These are phyloP conservation scores for Phycomyces blakesleeanus DNA, from an alignment of 192 early-diverging fungal species.

Conservation along the genomic window DNA sequence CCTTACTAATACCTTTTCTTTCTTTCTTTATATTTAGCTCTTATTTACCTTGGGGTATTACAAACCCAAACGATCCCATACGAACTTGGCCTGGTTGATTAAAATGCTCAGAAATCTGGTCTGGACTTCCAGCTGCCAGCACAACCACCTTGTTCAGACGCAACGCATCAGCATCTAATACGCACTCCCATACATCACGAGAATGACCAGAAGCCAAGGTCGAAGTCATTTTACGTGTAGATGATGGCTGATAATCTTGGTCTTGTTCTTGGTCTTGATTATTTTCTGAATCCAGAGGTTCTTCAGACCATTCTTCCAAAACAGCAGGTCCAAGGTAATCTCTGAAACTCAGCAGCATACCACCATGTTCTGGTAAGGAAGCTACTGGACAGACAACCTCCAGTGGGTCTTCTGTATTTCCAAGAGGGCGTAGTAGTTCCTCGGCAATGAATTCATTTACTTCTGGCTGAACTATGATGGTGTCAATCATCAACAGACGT, in stretches of 20 bases:
- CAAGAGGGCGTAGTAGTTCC: constrained; percentile 42
- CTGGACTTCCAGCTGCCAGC: constrained; percentile 42
- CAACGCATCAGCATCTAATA: constrained; percentile 67
- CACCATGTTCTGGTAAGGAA: constrained; percentile 72
- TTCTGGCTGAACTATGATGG: constrained; percentile 56
- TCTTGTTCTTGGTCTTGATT: constrained; percentile 1
- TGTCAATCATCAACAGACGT: constrained; percentile 61
- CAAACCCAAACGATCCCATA: constrained; percentile 58
- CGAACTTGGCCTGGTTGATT: constrained; percentile 25
- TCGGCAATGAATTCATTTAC: constrained; percentile 49
- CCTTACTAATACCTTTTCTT: no score
- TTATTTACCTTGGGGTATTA: constrained; percentile 58
- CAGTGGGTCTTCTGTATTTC: constrained; percentile 36
- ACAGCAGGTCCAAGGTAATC: constrained; percentile 51
- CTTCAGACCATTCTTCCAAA: constrained; percentile 26
- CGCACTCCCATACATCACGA: constrained; percentile 53
- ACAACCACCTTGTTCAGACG: constrained; percentile 57
- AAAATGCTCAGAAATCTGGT: constrained; percentile 19
- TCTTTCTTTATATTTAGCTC: no score
- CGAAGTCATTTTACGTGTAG: constrained; percentile 9
- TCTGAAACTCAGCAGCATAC: constrained; percentile 68
- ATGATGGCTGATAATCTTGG: constrained; percentile 3
- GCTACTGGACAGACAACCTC: constrained; percentile 61
- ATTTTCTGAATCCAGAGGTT: no score
- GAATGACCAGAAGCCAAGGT: constrained; percentile 23